Percentiles rank a stretch among this genome's conserved stretches.
Evolutionary conservation across 1,284 basidiomycete genomes (phyloP).

Genomic region (Pseudozyma hubeiensis): DNA sequence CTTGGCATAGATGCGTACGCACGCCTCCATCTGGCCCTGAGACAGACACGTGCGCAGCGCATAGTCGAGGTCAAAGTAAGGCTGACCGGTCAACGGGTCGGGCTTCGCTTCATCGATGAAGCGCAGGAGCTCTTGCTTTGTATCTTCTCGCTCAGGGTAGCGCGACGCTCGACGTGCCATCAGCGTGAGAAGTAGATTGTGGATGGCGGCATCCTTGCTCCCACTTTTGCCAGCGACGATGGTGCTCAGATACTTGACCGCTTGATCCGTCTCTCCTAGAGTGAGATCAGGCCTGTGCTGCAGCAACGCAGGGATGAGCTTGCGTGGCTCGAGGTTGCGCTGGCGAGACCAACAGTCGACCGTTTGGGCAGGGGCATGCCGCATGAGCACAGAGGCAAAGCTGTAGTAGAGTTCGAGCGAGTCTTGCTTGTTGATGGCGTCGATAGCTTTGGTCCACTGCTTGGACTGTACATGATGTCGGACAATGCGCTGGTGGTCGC

Average conservation of each 20-base stretch:
- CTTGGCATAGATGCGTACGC: slow-evolving; percentile 96
- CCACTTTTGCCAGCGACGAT: slow-evolving; percentile 83
- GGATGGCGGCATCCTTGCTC: slow-evolving; percentile 85
- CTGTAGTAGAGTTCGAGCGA: slow-evolving; percentile 91
- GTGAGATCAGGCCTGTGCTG: slow-evolving; percentile 75
- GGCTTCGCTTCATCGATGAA: slow-evolving; percentile 84
- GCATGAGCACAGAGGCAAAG: slow-evolving; percentile 87
- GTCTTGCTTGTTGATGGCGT: slow-evolving; percentile 80
- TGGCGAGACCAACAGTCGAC: slow-evolving; percentile 92
- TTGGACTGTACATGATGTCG: slow-evolving; percentile 92
- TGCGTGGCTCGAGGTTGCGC: slow-evolving; percentile 80
- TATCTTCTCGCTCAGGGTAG: slow-evolving; percentile 16
- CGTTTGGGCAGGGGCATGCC: slow-evolving; percentile 85
- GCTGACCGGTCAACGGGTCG: slow-evolving; percentile 83
- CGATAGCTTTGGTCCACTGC: slow-evolving; percentile 90
- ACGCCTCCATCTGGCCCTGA: slow-evolving; percentile 83
- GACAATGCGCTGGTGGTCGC: slow-evolving; percentile 86
- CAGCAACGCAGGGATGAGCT: slow-evolving; percentile 88
- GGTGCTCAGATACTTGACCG: slow-evolving; percentile 82
- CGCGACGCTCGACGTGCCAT: slow-evolving; percentile 72
- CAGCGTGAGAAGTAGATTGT: slow-evolving; percentile 93
- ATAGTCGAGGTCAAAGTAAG: slow-evolving; percentile 97
- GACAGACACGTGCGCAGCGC: slow-evolving; percentile 85
- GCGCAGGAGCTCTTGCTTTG: slow-evolving; percentile 83
- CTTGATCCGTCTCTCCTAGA: slow-evolving; percentile 75